Conservation (phyloP, 139 green algal genomes). For the Spirogloea muscicola region DNA sequence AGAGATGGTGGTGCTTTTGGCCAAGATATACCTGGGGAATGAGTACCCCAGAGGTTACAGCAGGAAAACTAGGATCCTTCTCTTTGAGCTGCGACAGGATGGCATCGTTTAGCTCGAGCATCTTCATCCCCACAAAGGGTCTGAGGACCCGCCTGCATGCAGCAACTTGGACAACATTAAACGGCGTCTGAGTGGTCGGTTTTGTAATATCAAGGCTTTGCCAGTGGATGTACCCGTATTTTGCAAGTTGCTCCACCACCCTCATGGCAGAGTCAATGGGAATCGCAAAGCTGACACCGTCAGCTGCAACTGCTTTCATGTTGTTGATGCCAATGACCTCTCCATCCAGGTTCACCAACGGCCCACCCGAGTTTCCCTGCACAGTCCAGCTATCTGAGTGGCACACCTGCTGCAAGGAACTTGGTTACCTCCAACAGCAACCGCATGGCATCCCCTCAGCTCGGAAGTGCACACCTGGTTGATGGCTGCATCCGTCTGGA, state of each 20-base stretch:
- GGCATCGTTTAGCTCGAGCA: slow-evolving; percentile 53
- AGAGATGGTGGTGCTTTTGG: no score
- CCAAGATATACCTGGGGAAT: slow-evolving; percentile 50
- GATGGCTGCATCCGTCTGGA: slow-evolving; percentile 57
- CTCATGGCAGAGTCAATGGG: slow-evolving; percentile 49
- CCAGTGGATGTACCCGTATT: slow-evolving; percentile 24
- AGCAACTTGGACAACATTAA: no score
- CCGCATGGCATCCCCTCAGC: no score
- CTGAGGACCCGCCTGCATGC: slow-evolving; percentile 43
- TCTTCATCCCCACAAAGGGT: slow-evolving; percentile 57
- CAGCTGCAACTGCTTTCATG: slow-evolving; percentile 56
- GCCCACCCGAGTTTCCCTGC: slow-evolving; percentile 56
- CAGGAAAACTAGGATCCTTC: slow-evolving; percentile 44
- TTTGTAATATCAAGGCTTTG: no score
- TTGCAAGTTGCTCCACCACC: slow-evolving; percentile 50
- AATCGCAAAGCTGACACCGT: slow-evolving; percentile 55
- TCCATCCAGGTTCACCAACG: slow-evolving; percentile 53
- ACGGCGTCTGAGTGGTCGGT: no score
- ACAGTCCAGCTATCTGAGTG: no score
- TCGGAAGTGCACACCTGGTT: slow-evolving; percentile 49
- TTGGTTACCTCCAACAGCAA: no score
- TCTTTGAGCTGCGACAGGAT: slow-evolving; percentile 43
- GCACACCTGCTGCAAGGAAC: no score
- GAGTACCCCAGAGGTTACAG: slow-evolving; percentile 39
- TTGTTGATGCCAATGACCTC: slow-evolving; percentile 57